Percentiles rank a stretch among this genome's conserved stretches.
phyloP scores from a whole-genome alignment of 257 asterid species.

The Nyctanthes arbortristis region DNA sequence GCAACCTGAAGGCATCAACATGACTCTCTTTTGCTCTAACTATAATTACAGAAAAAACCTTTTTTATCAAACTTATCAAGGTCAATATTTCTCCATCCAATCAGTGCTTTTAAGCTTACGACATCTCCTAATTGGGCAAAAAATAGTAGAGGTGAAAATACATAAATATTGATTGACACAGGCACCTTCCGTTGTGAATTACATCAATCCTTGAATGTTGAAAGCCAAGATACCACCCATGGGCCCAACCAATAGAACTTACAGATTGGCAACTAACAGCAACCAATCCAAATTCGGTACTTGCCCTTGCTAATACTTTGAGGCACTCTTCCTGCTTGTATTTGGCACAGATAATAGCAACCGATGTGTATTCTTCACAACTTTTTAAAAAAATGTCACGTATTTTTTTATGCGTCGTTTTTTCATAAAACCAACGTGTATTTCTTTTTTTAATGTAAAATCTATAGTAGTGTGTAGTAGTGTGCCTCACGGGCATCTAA shows the following conservation, averaged over 20 bases:
- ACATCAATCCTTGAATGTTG: constrained; percentile 50
- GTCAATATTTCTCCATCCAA: constrained; percentile 35
- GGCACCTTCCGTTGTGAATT: constrained; percentile 47
- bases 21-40: constrained; percentile 70
- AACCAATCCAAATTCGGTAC: constrained; percentile 70
- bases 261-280: constrained; percentile 52
- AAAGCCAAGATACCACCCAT: constrained; percentile 47
- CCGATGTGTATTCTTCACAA: too few species aligned
- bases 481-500: too few species aligned
- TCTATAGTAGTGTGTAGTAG: too few species aligned
- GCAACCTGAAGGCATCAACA: constrained; percentile 66
- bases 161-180: constrained; percentile 43
- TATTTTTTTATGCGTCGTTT: too few species aligned
- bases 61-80: constrained; percentile 57
- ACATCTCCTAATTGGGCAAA: constrained; percentile 67
- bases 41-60: constrained; percentile 79
- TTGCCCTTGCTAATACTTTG: too few species aligned
- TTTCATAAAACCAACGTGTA: too few species aligned
- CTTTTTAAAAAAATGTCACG: too few species aligned
- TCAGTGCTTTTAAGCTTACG: constrained; percentile 47
- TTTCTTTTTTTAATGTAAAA: too few species aligned
- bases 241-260: constrained; percentile 41
- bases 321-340: too few species aligned
- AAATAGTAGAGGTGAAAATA: constrained; percentile 57
- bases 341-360: constrained; percentile 49